Conservation (phyloP, 2,329 filamentous ascomycete species). For the Scedosporium minutisporum region DNA sequence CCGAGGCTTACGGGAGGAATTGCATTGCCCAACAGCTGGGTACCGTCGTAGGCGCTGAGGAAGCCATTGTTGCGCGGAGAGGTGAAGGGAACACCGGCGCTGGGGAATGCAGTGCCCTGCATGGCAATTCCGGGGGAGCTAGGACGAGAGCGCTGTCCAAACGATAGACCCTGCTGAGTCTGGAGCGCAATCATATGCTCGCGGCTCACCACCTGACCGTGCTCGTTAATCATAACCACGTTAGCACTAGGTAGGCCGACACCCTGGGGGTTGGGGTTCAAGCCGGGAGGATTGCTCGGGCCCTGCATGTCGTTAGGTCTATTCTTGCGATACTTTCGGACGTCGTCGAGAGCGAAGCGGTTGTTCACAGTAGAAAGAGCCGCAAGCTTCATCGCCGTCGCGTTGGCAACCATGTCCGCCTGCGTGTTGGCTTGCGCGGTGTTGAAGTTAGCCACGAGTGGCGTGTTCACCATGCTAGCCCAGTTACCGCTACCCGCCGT, state of each 20-base stretch:
- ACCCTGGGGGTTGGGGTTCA: conserved; percentile 57
- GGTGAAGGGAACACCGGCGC: conserved; percentile 59
- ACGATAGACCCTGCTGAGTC: conserved; percentile 49
- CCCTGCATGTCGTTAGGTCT: conserved; percentile 70
- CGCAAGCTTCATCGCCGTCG: conserved; percentile 96
- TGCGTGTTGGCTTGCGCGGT: conserved; percentile 51
- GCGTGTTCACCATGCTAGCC: conserved; percentile 97
- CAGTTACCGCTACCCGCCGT: conserved; percentile 73
- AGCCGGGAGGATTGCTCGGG: conserved; percentile 33
- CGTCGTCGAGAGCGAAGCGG: conserved; percentile 91
- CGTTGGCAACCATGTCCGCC: conserved; percentile 97
- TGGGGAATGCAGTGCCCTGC: conserved; percentile 47
- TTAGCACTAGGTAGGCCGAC: conserved; percentile 60
- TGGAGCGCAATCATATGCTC: conserved; percentile 80
- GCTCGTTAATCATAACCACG: conserved; percentile 89
- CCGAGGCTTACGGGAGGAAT: conserved; percentile 63
- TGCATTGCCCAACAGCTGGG: conserved; percentile 60
- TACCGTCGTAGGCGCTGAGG: conserved; percentile 76
- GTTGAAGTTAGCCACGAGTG: conserved; percentile 82
- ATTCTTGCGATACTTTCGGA: conserved; percentile 87
- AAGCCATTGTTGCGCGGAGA: conserved; percentile 94
- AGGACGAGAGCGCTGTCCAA: conserved; percentile 73
- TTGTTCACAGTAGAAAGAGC: conserved; percentile 97
- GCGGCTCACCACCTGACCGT: conserved; percentile 75
- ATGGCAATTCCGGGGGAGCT: conserved; percentile 81